A percentile compares a stretch with the other conserved stretches of the same genome.
Conservation (phyloP, 352 stramenopile species). For the Globisporangium viniferum region DNA sequence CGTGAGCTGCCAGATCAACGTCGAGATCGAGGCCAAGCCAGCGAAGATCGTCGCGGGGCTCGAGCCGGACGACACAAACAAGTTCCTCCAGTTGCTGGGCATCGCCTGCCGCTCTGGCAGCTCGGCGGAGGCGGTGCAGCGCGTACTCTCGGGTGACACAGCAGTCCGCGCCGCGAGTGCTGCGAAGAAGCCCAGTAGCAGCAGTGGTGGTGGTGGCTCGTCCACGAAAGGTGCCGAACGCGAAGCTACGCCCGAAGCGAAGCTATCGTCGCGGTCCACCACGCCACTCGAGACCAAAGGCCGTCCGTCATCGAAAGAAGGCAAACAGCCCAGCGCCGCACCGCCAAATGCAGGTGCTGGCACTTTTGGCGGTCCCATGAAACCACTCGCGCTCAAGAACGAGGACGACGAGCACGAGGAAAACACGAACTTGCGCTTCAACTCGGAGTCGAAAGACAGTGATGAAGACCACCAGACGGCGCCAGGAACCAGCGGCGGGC, state of each 20-base stretch:
- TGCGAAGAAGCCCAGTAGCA: slow-evolving; percentile 31
- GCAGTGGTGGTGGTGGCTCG: neutral
- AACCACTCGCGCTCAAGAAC: slow-evolving; percentile 45
- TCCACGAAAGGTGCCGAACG: slow-evolving; percentile 26
- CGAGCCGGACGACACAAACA: slow-evolving; percentile 93
- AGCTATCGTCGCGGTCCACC: slow-evolving; percentile 50
- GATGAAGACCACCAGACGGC: slow-evolving; percentile 27
- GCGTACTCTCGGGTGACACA: slow-evolving; percentile 61
- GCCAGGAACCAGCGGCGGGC: slow-evolving; percentile 45
- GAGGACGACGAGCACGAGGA: slow-evolving; percentile 56
- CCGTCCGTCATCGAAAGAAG: slow-evolving; percentile 29
- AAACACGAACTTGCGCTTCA: slow-evolving; percentile 40
- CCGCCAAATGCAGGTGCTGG: slow-evolving; percentile 21
- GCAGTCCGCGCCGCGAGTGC: slow-evolving; percentile 30
- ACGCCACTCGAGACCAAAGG: slow-evolving; percentile 58
- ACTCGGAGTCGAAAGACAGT: slow-evolving; percentile 33
- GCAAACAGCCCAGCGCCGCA: slow-evolving; percentile 29
- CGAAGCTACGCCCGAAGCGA: slow-evolving; percentile 51
- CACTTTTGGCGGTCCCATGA: slow-evolving; percentile 55
- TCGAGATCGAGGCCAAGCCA: slow-evolving; percentile 83
- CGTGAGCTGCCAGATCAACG: slow-evolving; percentile 86
- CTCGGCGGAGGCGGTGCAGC: slow-evolving; percentile 63
- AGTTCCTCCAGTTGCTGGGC: slow-evolving; percentile 89
- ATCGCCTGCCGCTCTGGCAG: slow-evolving; percentile 71
- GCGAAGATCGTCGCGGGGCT: slow-evolving; percentile 90